Evolutionary conservation across 768 basidiomycete species (phyloP), one percentile per base, ranked within the genome.

Genomic region (Calocybe gangraenosa): DNA sequence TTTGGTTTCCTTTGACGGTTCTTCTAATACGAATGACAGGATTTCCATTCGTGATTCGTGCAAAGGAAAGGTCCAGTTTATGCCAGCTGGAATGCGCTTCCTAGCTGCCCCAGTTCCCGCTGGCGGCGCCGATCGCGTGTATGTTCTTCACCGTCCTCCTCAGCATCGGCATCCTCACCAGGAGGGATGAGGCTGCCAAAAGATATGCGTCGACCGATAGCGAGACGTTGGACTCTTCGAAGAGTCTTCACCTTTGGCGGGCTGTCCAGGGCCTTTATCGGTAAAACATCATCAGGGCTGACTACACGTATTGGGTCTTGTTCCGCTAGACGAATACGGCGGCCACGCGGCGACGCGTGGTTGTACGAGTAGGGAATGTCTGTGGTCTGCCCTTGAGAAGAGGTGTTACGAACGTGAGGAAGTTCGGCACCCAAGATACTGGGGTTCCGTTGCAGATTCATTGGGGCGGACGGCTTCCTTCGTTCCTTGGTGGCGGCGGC

Each of bases 81-180:
- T 11, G 66, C 71, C 62, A 85, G 63, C 53, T 84, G 81, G 60
- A 91, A 87, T 20, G 87, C 87, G 56, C 85, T 88, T 21, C 76
- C 87, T 40, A 90, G 61, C 45, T 67, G 66, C 36, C 61, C 48
- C 34, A 51, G 36, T 30, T 51, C 53, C 21, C 53, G 45, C 41
- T 51, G 51, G 23, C 47, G 52, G 40, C 32, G 37, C 1, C 42
- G 44, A 18, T 47, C 50, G 10, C 49, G 39, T 4, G 60, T 63
- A 31, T 64, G 61, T n/a, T 60, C 60, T 20, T 67, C 62, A 46
- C 63, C 63, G 42, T 66, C 59, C 25, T 54, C 51, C 50, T 61
- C 62, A 4, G 52, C 65, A 50, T 70, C 64, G 15, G 65, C 58
- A 47, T 70, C 71, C 20, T 71, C 67, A 22, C 60, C 55, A 13